A percentile compares a stretch with the other conserved stretches of the same genome.
Evolutionary conservation across 352 stramenopile genomes (phyloP).

Genomic region (Globisporangium middletonii): DNA sequence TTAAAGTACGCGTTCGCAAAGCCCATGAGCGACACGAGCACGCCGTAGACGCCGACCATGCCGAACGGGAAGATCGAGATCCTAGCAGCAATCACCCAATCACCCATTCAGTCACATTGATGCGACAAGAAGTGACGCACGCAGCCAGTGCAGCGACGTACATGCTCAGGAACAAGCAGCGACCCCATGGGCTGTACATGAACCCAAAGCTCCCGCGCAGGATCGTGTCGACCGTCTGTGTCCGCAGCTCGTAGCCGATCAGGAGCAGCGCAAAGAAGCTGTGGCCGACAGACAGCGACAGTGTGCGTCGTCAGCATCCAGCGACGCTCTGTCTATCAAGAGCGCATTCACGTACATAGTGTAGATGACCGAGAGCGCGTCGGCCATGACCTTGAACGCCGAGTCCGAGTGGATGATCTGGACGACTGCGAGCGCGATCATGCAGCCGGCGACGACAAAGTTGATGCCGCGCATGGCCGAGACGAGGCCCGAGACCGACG

Average conservation of each 20-base stretch:
- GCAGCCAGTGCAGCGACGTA: conserved; percentile 18
- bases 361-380: conserved; percentile 75
- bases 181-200: conserved; percentile 87
- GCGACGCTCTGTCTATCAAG: background rate
- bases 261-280: conserved; percentile 83
- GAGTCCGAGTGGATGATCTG: conserved; percentile 66
- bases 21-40: conserved; percentile 66
- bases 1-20: conserved; percentile 89
- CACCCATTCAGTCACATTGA: too few species aligned
- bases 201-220: conserved; percentile 81
- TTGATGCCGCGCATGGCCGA: conserved; percentile 75
- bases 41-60: conserved; percentile 77
- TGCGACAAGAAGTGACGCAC: too few species aligned
- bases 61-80: conserved; percentile 88
- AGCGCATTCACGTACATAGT: conserved; percentile 55
- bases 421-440: conserved; percentile 65
- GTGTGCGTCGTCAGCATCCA: background rate
- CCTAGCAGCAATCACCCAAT: conserved; percentile 20
- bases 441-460: conserved; percentile 60
- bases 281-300: background rate
- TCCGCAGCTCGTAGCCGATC: conserved; percentile 81
- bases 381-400: conserved; percentile 68
- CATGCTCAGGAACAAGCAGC: conserved; percentile 85
- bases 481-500: conserved; percentile 74
- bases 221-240: conserved; percentile 53